Conservation (phyloP, 139 green algal species). For the Diplosphaera chodatii region DNA sequence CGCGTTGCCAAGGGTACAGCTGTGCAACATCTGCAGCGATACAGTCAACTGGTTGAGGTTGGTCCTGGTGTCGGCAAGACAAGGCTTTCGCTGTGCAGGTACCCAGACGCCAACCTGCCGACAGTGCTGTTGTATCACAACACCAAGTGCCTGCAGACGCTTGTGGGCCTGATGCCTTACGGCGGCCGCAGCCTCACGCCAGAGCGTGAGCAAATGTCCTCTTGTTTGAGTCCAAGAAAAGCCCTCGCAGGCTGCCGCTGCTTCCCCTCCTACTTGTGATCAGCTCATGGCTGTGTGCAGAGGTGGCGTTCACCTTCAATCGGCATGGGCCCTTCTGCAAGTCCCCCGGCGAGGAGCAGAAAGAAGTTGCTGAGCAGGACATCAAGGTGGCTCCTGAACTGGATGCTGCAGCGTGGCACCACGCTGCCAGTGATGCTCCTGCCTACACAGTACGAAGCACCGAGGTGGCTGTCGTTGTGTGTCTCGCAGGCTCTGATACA, state of each 20-base stretch:
- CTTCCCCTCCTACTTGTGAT: too few relatives aligned
- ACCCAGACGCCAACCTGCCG: constrained; percentile 85
- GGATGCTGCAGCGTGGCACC: too few relatives aligned
- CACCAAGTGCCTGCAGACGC: constrained; percentile 39
- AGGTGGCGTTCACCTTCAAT: constrained; percentile 44
- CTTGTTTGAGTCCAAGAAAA: too few relatives aligned
- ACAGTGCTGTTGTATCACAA: constrained; percentile 87
- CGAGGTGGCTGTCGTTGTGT: not conserved
- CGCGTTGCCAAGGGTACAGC: too few relatives aligned
- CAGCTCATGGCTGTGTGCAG: not conserved
- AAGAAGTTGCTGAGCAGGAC: constrained; percentile 4
- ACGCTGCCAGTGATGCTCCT: too few relatives aligned
- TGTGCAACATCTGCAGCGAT: too few relatives aligned
- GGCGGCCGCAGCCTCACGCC: constrained; percentile 59
- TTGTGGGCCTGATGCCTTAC: constrained; percentile 67
- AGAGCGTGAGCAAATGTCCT: constrained; percentile 41
- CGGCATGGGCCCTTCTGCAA: constrained; percentile 42
- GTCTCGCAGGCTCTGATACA: not conserved
- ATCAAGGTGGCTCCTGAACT: not conserved
- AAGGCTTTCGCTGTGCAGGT: constrained; percentile 33
- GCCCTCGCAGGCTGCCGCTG: too few relatives aligned
- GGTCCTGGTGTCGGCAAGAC: too few relatives aligned
- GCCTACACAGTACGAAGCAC: too few relatives aligned
- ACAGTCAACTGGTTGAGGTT: too few relatives aligned
- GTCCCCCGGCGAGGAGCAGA: constrained; percentile 13